phyloP scores from a whole-genome alignment of 129 eudicot genomes.

The Rutidosis leptorrhynchoides region DNA sequence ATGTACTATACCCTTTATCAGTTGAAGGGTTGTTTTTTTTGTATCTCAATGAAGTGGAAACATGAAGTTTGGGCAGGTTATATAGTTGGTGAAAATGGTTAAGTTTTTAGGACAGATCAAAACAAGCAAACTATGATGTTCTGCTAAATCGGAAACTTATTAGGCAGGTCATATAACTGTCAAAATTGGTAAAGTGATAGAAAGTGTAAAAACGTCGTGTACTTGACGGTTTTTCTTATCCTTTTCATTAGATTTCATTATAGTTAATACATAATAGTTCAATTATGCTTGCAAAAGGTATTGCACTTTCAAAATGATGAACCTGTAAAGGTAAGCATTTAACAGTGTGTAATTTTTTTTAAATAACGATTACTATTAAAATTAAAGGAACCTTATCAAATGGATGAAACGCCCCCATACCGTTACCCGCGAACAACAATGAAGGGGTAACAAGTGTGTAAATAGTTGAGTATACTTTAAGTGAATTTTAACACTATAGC shows the following conservation, averaged over 20 bases:
- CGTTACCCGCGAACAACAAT: no score
- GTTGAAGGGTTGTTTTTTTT: background rate
- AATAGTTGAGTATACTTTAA: background rate
- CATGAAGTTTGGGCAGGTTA: background rate
- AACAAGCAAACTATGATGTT: background rate
- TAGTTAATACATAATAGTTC: background rate
- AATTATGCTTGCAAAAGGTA: background rate
- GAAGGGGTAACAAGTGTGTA: no score
- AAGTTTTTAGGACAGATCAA: background rate
- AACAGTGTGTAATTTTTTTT: no score
- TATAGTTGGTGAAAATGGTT: background rate
- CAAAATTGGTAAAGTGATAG: background rate
- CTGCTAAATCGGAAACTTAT: background rate
- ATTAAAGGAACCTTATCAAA: no score
- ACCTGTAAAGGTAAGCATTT: no score
- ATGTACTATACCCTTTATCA: background rate
- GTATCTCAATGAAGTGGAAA: background rate
- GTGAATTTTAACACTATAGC: background rate
- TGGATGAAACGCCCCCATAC: no score
- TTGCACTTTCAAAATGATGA: no score
- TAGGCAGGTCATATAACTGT: background rate
- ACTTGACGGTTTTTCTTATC: background rate
- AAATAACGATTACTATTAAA: no score
- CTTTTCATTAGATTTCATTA: background rate
- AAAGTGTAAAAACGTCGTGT: background rate